Percentiles rank a stretch among this genome's conserved stretches.
phyloP scores from a whole-genome alignment of 345 rosid species.

The Populus alba region DNA sequence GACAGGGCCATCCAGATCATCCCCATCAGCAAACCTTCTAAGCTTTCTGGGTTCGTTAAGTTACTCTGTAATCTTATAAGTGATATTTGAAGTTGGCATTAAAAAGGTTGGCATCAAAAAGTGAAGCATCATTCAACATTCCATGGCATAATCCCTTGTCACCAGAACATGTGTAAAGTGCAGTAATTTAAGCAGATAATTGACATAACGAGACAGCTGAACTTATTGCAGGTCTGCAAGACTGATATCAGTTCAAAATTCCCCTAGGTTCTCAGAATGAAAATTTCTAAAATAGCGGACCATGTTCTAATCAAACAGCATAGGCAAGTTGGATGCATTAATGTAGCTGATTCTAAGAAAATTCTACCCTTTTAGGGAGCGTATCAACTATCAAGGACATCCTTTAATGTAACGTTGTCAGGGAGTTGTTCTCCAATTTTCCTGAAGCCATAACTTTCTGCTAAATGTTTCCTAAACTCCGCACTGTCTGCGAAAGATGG shows the following conservation, averaged over 20 bases:
- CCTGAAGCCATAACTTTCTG: constrained; percentile 75
- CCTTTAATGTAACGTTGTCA: constrained; percentile 64
- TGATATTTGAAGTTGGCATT: not conserved
- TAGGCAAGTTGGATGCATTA: not conserved
- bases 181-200: not conserved
- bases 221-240: not conserved
- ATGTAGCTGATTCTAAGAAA: not conserved
- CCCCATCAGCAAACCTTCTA: not conserved
- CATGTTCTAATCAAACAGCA: constrained; percentile 1
- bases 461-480: constrained; percentile 59
- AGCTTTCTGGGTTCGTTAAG: not conserved
- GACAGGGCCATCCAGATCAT: not conserved
- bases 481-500: constrained; percentile 53
- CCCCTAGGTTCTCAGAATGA: not conserved
- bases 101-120: not conserved
- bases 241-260: constrained; percentile 7
- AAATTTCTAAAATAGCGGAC: not conserved
- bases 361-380: constrained; percentile 68
- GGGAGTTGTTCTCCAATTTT: constrained; percentile 92
- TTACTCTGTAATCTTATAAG: not conserved
- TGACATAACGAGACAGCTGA: not conserved
- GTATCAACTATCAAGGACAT: constrained; percentile 75
- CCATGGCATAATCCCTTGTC: not conserved
- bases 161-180: not conserved
- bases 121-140: constrained; percentile 12